Evolutionary conservation across 805 yeast species (phyloP).

Genomic region (Schwanniomyces pseudopolymorphus): DNA sequence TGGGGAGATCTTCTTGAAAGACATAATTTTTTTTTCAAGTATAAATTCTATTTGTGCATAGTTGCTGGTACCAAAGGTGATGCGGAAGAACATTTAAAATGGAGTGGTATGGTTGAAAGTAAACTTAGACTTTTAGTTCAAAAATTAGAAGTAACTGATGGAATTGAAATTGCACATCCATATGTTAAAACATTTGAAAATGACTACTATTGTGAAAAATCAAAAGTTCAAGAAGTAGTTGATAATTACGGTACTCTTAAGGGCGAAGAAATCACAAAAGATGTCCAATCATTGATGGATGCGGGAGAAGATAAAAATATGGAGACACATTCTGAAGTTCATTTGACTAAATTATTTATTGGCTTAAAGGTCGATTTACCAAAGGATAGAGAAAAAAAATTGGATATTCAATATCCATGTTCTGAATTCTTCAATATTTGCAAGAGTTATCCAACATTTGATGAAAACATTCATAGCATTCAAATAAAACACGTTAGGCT

Average conservation of each 20-base stretch:
- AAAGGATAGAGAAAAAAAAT: conserved; percentile 48
- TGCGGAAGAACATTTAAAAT: conserved; percentile 80
- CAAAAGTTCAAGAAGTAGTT: conserved; percentile 57
- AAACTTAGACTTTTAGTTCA: conserved; percentile 77
- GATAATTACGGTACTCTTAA: conserved; percentile 60
- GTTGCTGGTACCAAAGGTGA: conserved; percentile 73
- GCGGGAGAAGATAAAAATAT: conserved; percentile 10
- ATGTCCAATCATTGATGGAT: conserved; percentile 6
- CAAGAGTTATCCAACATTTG: conserved; percentile 67
- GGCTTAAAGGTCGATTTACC: conserved; percentile 61
- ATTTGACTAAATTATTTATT: conserved; percentile 73
- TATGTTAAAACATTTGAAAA: conserved; percentile 74
- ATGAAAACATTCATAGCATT: conserved; percentile 59
- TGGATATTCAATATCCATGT: conserved; percentile 88
- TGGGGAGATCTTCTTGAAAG: conserved; percentile 79
- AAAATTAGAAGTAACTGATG: conserved; percentile 75
- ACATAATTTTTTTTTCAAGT: conserved; percentile 79
- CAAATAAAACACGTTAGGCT: conserved; percentile 63
- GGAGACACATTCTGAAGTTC: conserved; percentile 35
- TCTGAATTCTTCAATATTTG: conserved; percentile 83
- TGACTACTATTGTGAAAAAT: conserved; percentile 42
- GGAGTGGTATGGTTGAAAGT: conserved; percentile 93
- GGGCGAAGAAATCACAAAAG: conserved; percentile 46
- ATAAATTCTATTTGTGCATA: conserved; percentile 83
- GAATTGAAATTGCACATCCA: conserved; percentile 86